Evolutionary conservation across 345 rosid species (phyloP).

Genomic region (Excoecaria cochinchinensis): DNA sequence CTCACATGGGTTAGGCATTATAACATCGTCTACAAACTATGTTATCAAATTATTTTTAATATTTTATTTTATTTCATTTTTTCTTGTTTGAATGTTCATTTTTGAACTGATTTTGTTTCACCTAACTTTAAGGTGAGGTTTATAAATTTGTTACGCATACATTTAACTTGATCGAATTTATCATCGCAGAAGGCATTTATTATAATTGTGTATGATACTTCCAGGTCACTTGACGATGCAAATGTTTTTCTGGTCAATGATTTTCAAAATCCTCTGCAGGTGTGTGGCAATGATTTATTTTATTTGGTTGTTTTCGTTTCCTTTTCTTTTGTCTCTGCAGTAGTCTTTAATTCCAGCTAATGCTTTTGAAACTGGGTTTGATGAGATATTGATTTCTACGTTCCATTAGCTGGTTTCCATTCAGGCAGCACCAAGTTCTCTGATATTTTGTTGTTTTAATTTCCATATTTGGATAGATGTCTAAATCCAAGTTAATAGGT

Average conservation of each 20-base stretch:
- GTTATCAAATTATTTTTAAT: neutral
- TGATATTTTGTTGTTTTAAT: neutral
- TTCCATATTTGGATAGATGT: neutral
- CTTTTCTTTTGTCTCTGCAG: neutral
- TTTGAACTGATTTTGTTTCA: neutral
- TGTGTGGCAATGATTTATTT: slow-evolving; percentile 22
- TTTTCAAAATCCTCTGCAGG: slow-evolving; percentile 89
- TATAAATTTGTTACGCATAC: slow-evolving; percentile 5
- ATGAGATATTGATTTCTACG: slow-evolving; percentile 5
- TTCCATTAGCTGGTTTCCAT: neutral
- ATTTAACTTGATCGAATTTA: slow-evolving; percentile 6
- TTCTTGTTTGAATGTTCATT: neutral
- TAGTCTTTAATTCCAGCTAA: slow-evolving; percentile 8
- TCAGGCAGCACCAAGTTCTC: neutral
- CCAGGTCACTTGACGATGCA: slow-evolving; percentile 89
- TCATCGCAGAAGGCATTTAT: slow-evolving; percentile 12
- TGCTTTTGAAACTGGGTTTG: neutral
- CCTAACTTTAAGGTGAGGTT: neutral
- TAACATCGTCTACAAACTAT: neutral
- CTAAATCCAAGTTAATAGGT: neutral
- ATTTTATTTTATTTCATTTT: neutral
- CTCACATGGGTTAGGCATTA: neutral
- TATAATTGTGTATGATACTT: slow-evolving; percentile 23
- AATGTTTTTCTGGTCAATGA: slow-evolving; percentile 88
- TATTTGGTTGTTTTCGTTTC: neutral